Evolutionary conservation across 148 eudicot genomes (phyloP).

Genomic region (Talinum fruticosum): DNA sequence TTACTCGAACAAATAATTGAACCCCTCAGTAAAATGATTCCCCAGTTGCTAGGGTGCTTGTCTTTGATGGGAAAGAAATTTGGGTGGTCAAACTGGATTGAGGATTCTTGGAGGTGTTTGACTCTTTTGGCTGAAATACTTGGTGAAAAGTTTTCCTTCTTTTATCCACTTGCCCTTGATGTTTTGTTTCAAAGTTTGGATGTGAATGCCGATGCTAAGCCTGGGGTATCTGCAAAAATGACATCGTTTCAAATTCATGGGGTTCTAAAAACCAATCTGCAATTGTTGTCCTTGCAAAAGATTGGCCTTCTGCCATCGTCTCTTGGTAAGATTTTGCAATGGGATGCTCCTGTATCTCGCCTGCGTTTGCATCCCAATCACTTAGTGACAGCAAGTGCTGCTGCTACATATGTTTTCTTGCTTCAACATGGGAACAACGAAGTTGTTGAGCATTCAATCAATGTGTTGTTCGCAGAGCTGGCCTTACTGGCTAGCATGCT

Average conservation of each 20-base stretch:
- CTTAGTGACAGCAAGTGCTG: slow-evolving; percentile 76
- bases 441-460: slow-evolving; percentile 67
- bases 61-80: slow-evolving; percentile 78
- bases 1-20: slow-evolving; percentile 73
- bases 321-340: slow-evolving; percentile 60
- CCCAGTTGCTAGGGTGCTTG: slow-evolving; percentile 62
- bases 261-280: slow-evolving; percentile 93
- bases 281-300: slow-evolving; percentile 83
- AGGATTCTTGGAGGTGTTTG: slow-evolving; percentile 93
- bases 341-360: slow-evolving; percentile 73
- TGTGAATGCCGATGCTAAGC: slow-evolving; percentile 27
- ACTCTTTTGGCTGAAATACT: slow-evolving; percentile 96
- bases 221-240: slow-evolving; percentile 31
- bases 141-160: slow-evolving; percentile 66
- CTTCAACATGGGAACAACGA: slow-evolving; percentile 81
- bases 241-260: slow-evolving; percentile 89
- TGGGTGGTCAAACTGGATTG: slow-evolving; percentile 90
- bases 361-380: slow-evolving; percentile 92
- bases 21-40: slow-evolving; percentile 76
- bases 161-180: slow-evolving; percentile 70
- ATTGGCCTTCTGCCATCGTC: slow-evolving; percentile 76
- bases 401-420: slow-evolving; percentile 87
- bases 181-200: slow-evolving; percentile 74
- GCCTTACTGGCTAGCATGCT: slow-evolving; percentile 49
- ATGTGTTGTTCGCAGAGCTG: slow-evolving; percentile 61